Evolutionary conservation across 1,284 basidiomycete genomes (phyloP), one percentile per base, ranked within the genome.

Genomic region (Trichosporon ovoides): DNA sequence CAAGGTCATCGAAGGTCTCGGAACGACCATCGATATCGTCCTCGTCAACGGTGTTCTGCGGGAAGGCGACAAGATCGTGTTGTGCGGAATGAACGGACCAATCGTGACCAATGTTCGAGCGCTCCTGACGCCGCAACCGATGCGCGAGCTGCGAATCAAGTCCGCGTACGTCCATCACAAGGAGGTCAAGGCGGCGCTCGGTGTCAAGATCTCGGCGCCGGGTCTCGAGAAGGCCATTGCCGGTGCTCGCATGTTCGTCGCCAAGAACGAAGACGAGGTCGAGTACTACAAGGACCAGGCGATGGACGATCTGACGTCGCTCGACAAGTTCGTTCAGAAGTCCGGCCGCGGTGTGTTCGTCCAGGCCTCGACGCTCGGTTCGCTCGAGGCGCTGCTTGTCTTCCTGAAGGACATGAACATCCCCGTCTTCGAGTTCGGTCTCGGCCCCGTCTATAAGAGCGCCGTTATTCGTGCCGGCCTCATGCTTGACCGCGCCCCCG

Each of bases 211-310:
- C 66, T 84, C 88, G 28, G 96, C 92, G 0, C 88, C 95, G 1
- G 95, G 97, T 75, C 85, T 99, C 31, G 96, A 98, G 71, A 98
- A 98, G 78, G 95, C 96, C n/a, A 96, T 98, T 64, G 94, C 95
- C 59, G 96, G 96, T 73, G 98, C 95, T 48, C 87, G 93, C 14
- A 80, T 99, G 60, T 84, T 98, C 48, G 91, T 98, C 38, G 84
- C 88, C 57, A 88, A 91, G 14, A 89, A 91, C 55, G 92, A 97
- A 69, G 94, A 98, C 68, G 93, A 98, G 66, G 95, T 97, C 73
- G 95, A 97, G 59, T 90, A 93, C 50, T 80, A 97, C 56, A 88
- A 87, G 76, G 93, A 97, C 60, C 91, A 97, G 77, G 87, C 97
- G 69, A 98, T 98, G 94, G 88, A 89, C 37, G 96, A 98, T 75